Evolutionary conservation across 2,329 filamentous ascomycete genomes (phyloP).

Genomic region (Camillea tinctor): DNA sequence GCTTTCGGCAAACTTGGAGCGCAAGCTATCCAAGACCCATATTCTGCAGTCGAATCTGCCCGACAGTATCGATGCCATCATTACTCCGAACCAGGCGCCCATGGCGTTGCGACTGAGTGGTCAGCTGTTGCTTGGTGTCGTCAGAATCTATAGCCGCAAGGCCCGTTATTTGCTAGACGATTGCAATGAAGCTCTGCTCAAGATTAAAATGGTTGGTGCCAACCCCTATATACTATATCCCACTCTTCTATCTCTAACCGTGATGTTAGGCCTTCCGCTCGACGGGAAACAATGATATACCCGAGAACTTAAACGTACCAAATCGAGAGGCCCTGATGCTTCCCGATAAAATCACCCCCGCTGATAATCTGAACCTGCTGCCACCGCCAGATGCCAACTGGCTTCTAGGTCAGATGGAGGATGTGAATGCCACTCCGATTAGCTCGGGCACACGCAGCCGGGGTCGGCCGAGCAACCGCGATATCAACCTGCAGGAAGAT

Average conservation of each 20-base stretch:
- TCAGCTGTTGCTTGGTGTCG: slow-evolving; percentile 90
- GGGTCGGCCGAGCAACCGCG: slow-evolving; percentile 50
- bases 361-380: slow-evolving; percentile 73
- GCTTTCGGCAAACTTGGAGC: slow-evolving; percentile 96
- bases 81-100: slow-evolving; percentile 86
- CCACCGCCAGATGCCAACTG: slow-evolving; percentile 87
- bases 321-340: slow-evolving; percentile 85
- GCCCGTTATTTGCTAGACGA: slow-evolving; percentile 95
- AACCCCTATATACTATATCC: neutral
- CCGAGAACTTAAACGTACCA: slow-evolving; percentile 75
- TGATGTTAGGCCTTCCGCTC: slow-evolving; percentile 79
- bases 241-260: slow-evolving; percentile 33
- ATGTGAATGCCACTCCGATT: slow-evolving; percentile 52
- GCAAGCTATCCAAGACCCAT: slow-evolving; percentile 96
- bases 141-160: slow-evolving; percentile 96
- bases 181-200: slow-evolving; percentile 94
- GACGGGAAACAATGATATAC: slow-evolving; percentile 91
- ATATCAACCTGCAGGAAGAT: slow-evolving; percentile 69
- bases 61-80: slow-evolving; percentile 92
- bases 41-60: slow-evolving; percentile 93
- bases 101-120: slow-evolving; percentile 93
- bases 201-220: slow-evolving; percentile 86
- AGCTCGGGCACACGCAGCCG: slow-evolving; percentile 55
- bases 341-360: slow-evolving; percentile 88
- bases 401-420: slow-evolving; percentile 73